Conservation (phyloP, 2,329 filamentous ascomycete genomes). For the Alternaria triticina region DNA sequence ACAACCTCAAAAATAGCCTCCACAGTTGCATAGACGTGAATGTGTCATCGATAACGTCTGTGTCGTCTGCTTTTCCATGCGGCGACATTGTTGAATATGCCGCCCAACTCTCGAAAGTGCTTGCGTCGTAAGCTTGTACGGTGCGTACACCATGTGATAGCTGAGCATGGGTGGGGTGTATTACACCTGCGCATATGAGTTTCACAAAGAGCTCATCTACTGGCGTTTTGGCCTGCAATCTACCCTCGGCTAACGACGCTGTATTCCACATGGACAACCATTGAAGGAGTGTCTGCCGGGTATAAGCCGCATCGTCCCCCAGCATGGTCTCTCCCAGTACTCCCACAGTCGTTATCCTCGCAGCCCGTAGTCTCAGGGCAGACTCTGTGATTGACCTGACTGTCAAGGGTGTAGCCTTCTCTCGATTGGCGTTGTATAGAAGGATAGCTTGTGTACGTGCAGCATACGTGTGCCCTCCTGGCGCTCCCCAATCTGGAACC, state of each 20-base stretch:
- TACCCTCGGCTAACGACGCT: background rate
- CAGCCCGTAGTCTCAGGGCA: background rate
- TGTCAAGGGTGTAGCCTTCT: background rate
- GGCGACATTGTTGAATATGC: background rate
- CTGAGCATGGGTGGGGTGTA: background rate
- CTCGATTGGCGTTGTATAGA: conserved; percentile 1
- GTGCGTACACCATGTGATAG: background rate
- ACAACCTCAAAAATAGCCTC: background rate
- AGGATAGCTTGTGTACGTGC: background rate
- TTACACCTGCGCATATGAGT: background rate
- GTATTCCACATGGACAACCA: background rate
- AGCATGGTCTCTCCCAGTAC: background rate
- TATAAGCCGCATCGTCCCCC: background rate
- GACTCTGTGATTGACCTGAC: background rate
- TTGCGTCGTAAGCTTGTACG: background rate
- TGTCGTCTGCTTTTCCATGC: background rate
- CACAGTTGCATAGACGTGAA: background rate
- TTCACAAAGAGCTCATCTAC: background rate
- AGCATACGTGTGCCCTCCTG: conserved; percentile 1
- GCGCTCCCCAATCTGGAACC: conserved; percentile 29
- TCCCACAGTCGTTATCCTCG: background rate
- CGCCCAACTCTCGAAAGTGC: background rate
- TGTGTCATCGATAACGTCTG: background rate
- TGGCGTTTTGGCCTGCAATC: background rate
- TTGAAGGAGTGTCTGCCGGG: background rate